Evolutionary conservation across 805 yeast genomes (phyloP).

Genomic region (Yamadazyma phyllophila): DNA sequence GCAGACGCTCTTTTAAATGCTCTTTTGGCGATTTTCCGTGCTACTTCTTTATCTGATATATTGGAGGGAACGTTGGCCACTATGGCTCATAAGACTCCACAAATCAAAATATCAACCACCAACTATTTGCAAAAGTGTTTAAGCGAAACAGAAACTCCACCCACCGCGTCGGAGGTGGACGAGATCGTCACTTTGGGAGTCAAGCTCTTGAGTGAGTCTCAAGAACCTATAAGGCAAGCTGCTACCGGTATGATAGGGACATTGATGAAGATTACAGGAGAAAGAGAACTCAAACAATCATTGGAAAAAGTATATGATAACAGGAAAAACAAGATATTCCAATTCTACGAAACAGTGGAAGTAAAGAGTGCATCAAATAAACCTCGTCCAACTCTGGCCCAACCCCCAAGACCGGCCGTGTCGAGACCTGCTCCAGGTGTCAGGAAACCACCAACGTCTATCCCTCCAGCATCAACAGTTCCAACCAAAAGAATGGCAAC

Average conservation of each 20-base stretch:
- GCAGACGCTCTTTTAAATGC: constrained; percentile 67
- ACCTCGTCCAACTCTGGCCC: not conserved
- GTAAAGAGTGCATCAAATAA: constrained; percentile 35
- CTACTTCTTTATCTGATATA: constrained; percentile 51
- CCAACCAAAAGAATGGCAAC: constrained; percentile 72
- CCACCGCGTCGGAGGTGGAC: constrained; percentile 54
- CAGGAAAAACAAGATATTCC: constrained; percentile 64
- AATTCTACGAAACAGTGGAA: constrained; percentile 52
- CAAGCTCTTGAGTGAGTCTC: constrained; percentile 76
- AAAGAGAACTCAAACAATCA: constrained; percentile 56
- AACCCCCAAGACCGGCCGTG: not conserved
- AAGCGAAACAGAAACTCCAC: constrained; percentile 45
- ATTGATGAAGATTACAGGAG: constrained; percentile 79
- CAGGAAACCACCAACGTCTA: not conserved
- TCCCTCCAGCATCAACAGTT: constrained; percentile 26
- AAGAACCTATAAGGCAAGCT: constrained; percentile 76
- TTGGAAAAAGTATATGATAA: constrained; percentile 75
- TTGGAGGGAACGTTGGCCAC: constrained; percentile 58
- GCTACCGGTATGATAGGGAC: constrained; percentile 80
- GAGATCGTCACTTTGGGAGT: constrained; percentile 52
- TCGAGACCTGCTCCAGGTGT: constrained; percentile 1
- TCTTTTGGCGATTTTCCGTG: constrained; percentile 59
- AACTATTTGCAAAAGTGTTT: constrained; percentile 65
- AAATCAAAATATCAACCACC: constrained; percentile 68
- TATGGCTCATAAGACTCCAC: constrained; percentile 80